Evolutionary conservation across 106 monocot species (phyloP).

Genomic region (Dendrobium nobile): DNA sequence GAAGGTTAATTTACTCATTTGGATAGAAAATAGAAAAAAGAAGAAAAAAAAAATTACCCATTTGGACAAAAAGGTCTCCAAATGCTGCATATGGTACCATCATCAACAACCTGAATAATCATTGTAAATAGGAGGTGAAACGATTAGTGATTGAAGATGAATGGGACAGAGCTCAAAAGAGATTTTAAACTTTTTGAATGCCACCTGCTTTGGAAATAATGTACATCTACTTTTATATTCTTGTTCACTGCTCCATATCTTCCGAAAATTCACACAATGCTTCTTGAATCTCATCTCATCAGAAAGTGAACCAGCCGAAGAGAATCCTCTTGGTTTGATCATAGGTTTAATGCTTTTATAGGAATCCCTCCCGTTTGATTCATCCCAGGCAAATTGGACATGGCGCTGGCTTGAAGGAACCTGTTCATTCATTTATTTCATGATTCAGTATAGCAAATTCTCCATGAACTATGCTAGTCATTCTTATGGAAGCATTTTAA

Average conservation of each 20-base stretch:
- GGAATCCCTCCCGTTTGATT: slow-evolving; percentile 42
- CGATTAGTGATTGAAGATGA: neutral
- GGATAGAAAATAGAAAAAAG: slow-evolving; percentile 32
- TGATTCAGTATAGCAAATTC: neutral
- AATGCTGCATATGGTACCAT: slow-evolving; percentile 62
- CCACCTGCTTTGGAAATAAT: slow-evolving; percentile 84
- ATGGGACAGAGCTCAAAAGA: neutral
- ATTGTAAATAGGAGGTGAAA: neutral
- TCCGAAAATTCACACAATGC: slow-evolving; percentile 73
- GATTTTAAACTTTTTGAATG: neutral
- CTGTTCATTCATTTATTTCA: slow-evolving; percentile 18
- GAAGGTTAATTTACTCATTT: slow-evolving; percentile 54
- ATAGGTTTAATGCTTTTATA: slow-evolving; percentile 37
- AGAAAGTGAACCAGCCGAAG: slow-evolving; percentile 22
- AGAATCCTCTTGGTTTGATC: slow-evolving; percentile 47
- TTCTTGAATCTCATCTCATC: slow-evolving; percentile 56
- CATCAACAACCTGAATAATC: slow-evolving; percentile 48
- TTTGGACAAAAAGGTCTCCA: slow-evolving; percentile 89
- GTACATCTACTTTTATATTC: slow-evolving; percentile 55
- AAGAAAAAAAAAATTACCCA: slow-evolving; percentile 48
- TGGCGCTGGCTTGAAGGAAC: slow-evolving; percentile 78
- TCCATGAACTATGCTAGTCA: neutral
- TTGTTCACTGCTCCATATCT: slow-evolving; percentile 91
- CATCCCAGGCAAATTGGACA: slow-evolving; percentile 78
- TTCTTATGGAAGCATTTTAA: slow-evolving; percentile 8